Base-by-base conservation (phyloP, 768 basidiomycete species). In the Astraeus odoratus region DNA sequence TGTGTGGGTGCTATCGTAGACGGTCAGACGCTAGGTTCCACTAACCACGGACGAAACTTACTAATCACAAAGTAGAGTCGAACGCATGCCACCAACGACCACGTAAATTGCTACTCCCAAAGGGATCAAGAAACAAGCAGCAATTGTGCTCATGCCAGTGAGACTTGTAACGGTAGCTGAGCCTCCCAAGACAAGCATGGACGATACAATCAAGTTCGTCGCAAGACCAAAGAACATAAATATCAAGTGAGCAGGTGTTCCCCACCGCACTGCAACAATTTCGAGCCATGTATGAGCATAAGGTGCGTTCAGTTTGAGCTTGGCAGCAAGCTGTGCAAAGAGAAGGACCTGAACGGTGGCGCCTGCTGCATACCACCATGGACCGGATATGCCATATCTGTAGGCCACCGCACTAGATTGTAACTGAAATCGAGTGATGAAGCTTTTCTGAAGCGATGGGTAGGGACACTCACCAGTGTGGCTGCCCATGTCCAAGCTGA, bases 181-280 rank as follows among this genome's bases (percentile, higher is more conserved):
- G 3, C 85, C 83, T 5, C 86, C 87, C 8, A 87, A 74, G 50
- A 83, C 79, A 22, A 83, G 69, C 83, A 86, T 88, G 9, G 83
- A 86, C 39, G 86, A 88, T n/a, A 93, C 91, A 56, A 94, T 87
- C 45, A 95, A 72, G 62, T 94, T 94, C 26, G 93, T 93, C 3
- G 87, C 83, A 7, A 96, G 69, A n/a, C 86, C 91, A 57, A 95
- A 95, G 70, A 88, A 84, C 73, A 94, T 80, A 71, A 95, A 94
- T 6, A 90, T 69, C 3, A 83, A 46, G 66, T 96, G 94, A 0
- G 87, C 90, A 12, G 72, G 50, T 5, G 63, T 78, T 0, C 93
- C 94, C 87, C 91, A 97, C 9, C 87, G 74, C 1, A 69, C 73
- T 2, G 75, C 78, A 43, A 94, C 78, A 52, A 96, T 91, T 60